Evolutionary conservation across 306 rosid species (phyloP), one percentile per base, ranked within the genome.

Genomic region (Pueraria montana): DNA sequence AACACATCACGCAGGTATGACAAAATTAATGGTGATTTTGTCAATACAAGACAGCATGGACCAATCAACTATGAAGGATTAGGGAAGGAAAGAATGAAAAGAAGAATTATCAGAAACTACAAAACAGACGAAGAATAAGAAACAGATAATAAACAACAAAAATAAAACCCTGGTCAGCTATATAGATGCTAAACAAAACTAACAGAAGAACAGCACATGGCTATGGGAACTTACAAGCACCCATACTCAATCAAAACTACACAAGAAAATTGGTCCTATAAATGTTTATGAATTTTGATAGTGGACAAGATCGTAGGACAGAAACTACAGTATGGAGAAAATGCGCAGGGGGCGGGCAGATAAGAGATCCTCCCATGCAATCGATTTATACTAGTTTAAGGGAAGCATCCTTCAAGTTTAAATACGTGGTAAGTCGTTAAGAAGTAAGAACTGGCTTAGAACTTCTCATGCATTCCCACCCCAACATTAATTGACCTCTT

Each of bases 21-120:
- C 46, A 36, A 66, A 74, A 53, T 50, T 52, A n/a, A 73, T n/a
- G 6, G 5, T 53, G 65, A 74, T 53, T 34, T 74, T 34, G 4
- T 30, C 46, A 49, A 18, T 48, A 27, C 17, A 26, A 30, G 14
- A 11, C 17, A 46, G 30, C 34, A n/a, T 6, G 78, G 8, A 18
- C 26, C 46, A 53, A 4, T 38, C 55, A 20, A 20, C 1, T 38
- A 42, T 8, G 26, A 34, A 36, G 17, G 27, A 43, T 2, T 11
- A 12, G 34, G 36, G 20, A 21, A 23, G 17, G 16, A 21, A 68
- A 21, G 20, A 42, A 53, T 18, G 34, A 6, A 21, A 26, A 26
- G 8, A 21, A 38, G 17, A 36, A 30, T 75, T 1, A 38, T n/a
- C 16, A 18, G 10, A 66, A 21, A 55, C 9, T 6, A 63, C 10